phyloP scores from a whole-genome alignment of 805 yeast genomes.

The Trichomonascus vanleenenianus region DNA sequence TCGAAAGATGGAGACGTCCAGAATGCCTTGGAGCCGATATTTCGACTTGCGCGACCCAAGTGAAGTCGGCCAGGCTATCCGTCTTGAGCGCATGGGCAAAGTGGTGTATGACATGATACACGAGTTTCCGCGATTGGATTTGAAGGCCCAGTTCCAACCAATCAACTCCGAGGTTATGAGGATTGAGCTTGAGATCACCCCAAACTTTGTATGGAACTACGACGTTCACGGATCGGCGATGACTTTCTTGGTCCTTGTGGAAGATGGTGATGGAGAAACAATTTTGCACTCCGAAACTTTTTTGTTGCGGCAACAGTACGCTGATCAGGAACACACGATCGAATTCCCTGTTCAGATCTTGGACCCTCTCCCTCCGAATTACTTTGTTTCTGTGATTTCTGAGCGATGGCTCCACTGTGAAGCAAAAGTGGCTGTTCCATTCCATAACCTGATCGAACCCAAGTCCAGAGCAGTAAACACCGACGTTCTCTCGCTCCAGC shows the following conservation, averaged over 20 bases:
- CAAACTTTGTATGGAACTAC: slow-evolving; percentile 75
- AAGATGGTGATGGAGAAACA: slow-evolving; percentile 71
- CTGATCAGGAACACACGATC: slow-evolving; percentile 47
- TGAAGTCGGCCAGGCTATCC: slow-evolving; percentile 77
- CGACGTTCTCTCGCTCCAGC: slow-evolving; percentile 43
- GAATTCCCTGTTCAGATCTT: slow-evolving; percentile 57
- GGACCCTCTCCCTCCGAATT: slow-evolving; percentile 58
- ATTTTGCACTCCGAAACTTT: slow-evolving; percentile 55
- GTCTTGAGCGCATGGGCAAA: slow-evolving; percentile 59
- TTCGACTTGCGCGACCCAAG: slow-evolving; percentile 55
- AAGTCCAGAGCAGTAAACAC: slow-evolving; percentile 58
- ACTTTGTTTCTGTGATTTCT: slow-evolving; percentile 63
- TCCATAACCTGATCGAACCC: slow-evolving; percentile 49
- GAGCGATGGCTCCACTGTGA: slow-evolving; percentile 83
- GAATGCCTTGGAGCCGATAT: slow-evolving; percentile 76
- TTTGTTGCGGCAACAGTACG: slow-evolving; percentile 40
- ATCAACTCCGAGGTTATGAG: slow-evolving; percentile 60
- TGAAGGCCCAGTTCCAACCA: slow-evolving; percentile 65
- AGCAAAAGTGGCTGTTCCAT: slow-evolving; percentile 49
- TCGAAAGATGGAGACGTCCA: slow-evolving; percentile 67
- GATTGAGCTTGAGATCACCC: slow-evolving; percentile 57
- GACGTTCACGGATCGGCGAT: slow-evolving; percentile 57
- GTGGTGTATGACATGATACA: slow-evolving; percentile 45
- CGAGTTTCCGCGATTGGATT: slow-evolving; percentile 62
- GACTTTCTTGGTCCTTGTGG: slow-evolving; percentile 62